These are phyloP conservation scores for Saussurea involucrata DNA, from an alignment of 129 eudicot species.

Conservation along the genomic window DNA sequence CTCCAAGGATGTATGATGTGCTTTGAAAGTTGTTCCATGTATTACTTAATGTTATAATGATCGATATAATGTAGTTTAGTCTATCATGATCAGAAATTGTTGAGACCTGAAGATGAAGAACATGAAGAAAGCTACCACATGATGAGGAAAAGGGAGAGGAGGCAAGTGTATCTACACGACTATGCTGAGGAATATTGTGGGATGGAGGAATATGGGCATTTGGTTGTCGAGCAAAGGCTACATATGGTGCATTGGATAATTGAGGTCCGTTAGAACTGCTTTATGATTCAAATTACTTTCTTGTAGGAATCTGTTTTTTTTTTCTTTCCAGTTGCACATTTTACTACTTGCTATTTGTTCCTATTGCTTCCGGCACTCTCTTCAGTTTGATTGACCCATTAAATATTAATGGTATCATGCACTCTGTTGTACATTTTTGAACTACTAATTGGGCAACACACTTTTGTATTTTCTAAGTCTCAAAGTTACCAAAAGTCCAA, in stretches of 20 bases:
- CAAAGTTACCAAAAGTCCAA: conserved; percentile 6
- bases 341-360: background rate
- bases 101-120: conserved; percentile 67
- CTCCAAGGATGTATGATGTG: conserved; percentile 10
- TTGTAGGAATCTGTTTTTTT: background rate
- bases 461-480: background rate
- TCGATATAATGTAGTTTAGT: background rate
- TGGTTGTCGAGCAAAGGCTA: conserved; percentile 66
- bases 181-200: conserved; percentile 71
- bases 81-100: conserved; percentile 28
- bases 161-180: conserved; percentile 60
- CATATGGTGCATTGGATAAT: conserved; percentile 92
- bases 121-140: conserved; percentile 71
- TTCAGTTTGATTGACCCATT: background rate
- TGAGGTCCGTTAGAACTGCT: conserved; percentile 48
- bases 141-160: conserved; percentile 87
- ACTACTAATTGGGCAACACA: background rate
- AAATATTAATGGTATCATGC: background rate
- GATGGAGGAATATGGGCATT: conserved; percentile 53
- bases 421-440: background rate
- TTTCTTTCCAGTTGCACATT: conserved; percentile 4
- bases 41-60: background rate
- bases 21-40: background rate
- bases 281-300: conserved; percentile 2
- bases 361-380: background rate